These are phyloP conservation scores for Cladosporium austrohemisphaericum DNA, from an alignment of 2,329 filamentous ascomycete species.

Conservation along the genomic window DNA sequence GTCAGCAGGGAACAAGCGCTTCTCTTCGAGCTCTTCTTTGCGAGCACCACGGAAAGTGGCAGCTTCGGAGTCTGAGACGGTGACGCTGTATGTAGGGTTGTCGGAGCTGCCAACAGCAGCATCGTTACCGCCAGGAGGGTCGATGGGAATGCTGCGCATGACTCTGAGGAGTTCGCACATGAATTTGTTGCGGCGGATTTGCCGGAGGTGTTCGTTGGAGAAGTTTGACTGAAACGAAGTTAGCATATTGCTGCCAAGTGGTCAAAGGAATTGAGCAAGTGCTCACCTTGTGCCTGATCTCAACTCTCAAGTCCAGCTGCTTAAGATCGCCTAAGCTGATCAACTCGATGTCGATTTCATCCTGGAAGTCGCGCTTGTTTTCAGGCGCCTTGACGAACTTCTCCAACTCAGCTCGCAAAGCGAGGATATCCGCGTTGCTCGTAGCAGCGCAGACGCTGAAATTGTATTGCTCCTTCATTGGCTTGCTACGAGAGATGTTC, in stretches of 20 bases:
- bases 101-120: constrained; percentile 54
- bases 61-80: constrained; percentile 47
- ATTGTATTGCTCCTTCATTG: constrained; percentile 34
- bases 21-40: constrained; percentile 12
- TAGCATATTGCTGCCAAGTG: not conserved
- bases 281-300: constrained; percentile 32
- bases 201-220: constrained; percentile 69
- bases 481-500: constrained; percentile 35
- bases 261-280: not conserved
- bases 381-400: constrained; percentile 30
- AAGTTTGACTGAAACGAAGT: constrained; percentile 35
- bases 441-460: constrained; percentile 29
- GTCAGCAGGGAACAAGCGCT: constrained; percentile 9
- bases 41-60: constrained; percentile 7
- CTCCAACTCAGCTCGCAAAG: constrained; percentile 27
- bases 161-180: constrained; percentile 86
- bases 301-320: constrained; percentile 32
- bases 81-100: constrained; percentile 75
- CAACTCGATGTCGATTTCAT: constrained; percentile 33
- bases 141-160: constrained; percentile 78
- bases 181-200: constrained; percentile 81
- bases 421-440: constrained; percentile 32
- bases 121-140: constrained; percentile 68
- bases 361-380: constrained; percentile 36
- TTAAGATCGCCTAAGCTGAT: constrained; percentile 29